Base-by-base conservation (phyloP, 225 moss, liverwort and hornwort species). In the Marchantia paleacea region DNA sequence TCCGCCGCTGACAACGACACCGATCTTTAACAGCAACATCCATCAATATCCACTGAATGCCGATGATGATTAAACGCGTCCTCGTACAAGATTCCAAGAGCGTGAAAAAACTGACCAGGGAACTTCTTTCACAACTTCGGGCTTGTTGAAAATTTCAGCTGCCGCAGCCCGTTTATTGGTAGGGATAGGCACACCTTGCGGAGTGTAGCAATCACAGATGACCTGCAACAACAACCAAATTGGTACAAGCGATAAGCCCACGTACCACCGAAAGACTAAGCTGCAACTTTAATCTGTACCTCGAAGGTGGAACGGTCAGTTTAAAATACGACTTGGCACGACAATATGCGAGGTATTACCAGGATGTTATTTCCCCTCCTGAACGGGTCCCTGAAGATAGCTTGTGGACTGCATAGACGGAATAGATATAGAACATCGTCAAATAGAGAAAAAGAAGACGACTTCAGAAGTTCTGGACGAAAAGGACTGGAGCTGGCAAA, bases 371-470 rank as follows among this genome's bases (percentile, higher is more conserved):
- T 79, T 24, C 87, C 87, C 8, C 84, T 78, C 49, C 90, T 75
- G 84, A 90, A 90, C 18, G 90, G 90, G 77, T 88, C 88, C 67
- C 65, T 85, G 75, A 76, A 90, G 61, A 88, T 87, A 15, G 85
- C 90, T 78, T 85, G 90, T 52, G 88, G 90, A 66, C 87, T 85
- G 81, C 65, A 81, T 24, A 74, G 10, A 7, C 26, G 52, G 0
- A 52, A 55, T 14, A 13, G 0, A 7, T 54, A 30, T 22, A 55
- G 50, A 26, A 47, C 2, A 8, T 47, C 30, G 49, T 50, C 30
- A 4, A 55, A n/a, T n/a, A 18, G 15, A 74, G 10, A 24, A 0
- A 51, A n/a, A 51, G 4, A 20, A 3, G 72, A 6, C 49, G 52
- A 24, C 72, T 49, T 49, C 52, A 69, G 24, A 25, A 3, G 29